Evolutionary conservation across 768 basidiomycete species (phyloP), one percentile per base, ranked within the genome.

Genomic region (Megacollybia marginata): DNA sequence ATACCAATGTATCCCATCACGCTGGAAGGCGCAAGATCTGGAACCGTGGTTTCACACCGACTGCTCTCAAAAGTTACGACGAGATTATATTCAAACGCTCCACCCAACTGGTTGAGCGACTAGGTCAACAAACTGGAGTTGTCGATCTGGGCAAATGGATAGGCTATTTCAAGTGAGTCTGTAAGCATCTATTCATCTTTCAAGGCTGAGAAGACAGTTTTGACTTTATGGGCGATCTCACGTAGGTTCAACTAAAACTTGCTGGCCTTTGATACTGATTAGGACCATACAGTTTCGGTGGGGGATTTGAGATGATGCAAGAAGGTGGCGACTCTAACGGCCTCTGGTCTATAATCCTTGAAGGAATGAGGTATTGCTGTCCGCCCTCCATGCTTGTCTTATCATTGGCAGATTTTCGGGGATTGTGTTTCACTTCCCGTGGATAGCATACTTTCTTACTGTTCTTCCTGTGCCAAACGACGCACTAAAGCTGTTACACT

Each of bases 201-300:
- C 32, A 49, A 9, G 47, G 19, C 13, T 28, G 33, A 10, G 28
- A 40, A 36, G 42, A 5, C 23, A 70, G 69, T 18, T 65, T 62
- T 51, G 69, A 73, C 54, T 59, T 71, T 20, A 68, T 70, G 59
- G 64, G 68, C 9, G 71, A 73, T 48, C 60, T 69, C 34, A 67
- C 66, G 69, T 71, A 53, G 44, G 64, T 52, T 42, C 11, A 32
- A 20, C 16, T 34, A 4, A 16, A 15, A 5, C n/a, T 34, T n/a
- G 3, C 13, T 43, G 38, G 16, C 18, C 16, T 23, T 28, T 19
- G 36, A 10, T 15, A 47, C 13, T 10, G 36, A 18, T 18, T 42
- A 53, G 2, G 38, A 42, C 9, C 45, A 23, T 36, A 18, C 36
- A 34, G 23, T 28, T 28, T 28, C 23, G 23, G 23, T 6, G 23